These are phyloP conservation scores for Dothistroma pini DNA, from an alignment of 2,329 filamentous ascomycete genomes.

Conservation along the genomic window DNA sequence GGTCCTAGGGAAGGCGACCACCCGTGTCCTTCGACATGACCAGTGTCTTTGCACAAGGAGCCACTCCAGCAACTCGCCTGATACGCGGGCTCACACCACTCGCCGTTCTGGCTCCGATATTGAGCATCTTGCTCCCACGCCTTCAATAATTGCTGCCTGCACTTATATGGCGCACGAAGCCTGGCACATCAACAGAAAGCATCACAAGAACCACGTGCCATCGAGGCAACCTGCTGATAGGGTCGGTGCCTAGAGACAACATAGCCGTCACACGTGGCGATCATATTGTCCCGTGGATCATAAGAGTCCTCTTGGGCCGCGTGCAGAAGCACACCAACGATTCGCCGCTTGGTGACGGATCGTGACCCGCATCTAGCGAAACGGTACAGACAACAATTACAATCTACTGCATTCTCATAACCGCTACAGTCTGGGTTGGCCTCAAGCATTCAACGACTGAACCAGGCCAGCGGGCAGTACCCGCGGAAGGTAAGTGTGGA, in stretches of 20 bases:
- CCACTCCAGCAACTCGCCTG: too few species aligned
- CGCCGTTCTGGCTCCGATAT: neutral
- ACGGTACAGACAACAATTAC: neutral
- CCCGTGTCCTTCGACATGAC: too few species aligned
- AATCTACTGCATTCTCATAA: neutral
- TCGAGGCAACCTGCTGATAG: neutral
- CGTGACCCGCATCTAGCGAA: neutral
- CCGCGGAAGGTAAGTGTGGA: neutral
- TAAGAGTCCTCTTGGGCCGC: neutral
- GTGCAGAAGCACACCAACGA: neutral
- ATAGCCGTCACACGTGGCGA: constrained; percentile 1
- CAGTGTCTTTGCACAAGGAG: too few species aligned
- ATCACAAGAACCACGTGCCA: constrained; percentile 1
- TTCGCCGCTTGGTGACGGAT: neutral
- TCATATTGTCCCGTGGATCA: neutral
- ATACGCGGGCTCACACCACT: too few species aligned
- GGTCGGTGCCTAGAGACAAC: neutral
- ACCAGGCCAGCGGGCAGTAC: neutral
- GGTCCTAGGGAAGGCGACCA: too few species aligned
- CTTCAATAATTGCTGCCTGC: neutral
- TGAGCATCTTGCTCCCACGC: neutral
- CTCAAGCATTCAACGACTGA: neutral
- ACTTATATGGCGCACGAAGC: neutral
- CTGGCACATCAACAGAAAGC: neutral
- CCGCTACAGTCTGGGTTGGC: neutral